phyloP scores from a whole-genome alignment of 306 rosid genomes.

The Arachis hypogaea region DNA sequence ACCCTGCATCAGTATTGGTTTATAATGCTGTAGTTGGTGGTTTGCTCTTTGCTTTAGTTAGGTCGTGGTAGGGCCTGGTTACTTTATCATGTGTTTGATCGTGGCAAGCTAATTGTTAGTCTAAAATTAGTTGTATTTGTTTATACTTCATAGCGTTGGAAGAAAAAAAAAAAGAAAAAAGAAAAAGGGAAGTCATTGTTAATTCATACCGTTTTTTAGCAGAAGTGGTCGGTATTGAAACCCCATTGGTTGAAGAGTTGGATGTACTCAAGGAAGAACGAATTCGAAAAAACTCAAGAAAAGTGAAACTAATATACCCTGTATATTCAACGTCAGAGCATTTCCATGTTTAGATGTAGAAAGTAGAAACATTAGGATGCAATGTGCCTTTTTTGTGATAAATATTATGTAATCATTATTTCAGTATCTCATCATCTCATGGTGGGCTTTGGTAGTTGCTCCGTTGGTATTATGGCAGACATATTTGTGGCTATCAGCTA shows the following conservation, averaged over 20 bases:
- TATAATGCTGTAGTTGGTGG: conserved; percentile 47
- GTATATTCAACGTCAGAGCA: conserved; percentile 31
- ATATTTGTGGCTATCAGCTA: not conserved
- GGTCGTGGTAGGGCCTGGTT: conserved; percentile 45
- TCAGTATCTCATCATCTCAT: not conserved
- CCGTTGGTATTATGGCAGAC: not conserved
- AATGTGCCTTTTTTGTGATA: not conserved
- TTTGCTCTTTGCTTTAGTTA: conserved; percentile 45
- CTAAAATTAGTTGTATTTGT: conserved; percentile 53
- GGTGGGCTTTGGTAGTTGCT: not conserved
- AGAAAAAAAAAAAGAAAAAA: conserved; percentile 39
- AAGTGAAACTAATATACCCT: conserved; percentile 31
- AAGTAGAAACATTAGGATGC: not conserved
- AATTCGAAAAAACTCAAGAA: conserved; percentile 25
- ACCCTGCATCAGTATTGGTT: conserved; percentile 36
- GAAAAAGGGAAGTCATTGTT: conserved; percentile 35
- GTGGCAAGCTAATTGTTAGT: conserved; percentile 43
- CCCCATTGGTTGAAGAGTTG: conserved; percentile 22
- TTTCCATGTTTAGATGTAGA: conserved; percentile 3
- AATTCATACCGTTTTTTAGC: conserved; percentile 24
- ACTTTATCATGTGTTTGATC: conserved; percentile 47
- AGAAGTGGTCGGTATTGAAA: conserved; percentile 32
- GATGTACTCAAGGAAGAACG: conserved; percentile 33
- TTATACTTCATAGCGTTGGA: conserved; percentile 56
- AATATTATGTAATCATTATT: conserved; percentile 2